These are phyloP conservation scores for Xylaria sp. DNA, from an alignment of 2,329 filamentous ascomycete genomes.

Conservation along the genomic window DNA sequence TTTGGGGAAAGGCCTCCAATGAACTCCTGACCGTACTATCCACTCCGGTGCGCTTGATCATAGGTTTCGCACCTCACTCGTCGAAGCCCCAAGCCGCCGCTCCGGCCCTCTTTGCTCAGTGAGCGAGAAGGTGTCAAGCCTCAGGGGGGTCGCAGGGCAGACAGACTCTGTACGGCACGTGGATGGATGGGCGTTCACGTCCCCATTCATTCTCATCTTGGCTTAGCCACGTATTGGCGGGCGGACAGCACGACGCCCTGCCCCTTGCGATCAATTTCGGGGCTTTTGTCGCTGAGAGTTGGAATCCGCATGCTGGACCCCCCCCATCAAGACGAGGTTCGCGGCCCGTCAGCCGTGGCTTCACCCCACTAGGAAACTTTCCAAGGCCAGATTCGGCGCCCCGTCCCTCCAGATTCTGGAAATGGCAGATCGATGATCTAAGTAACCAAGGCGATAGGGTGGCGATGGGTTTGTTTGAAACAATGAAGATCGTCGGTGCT, in stretches of 20 bases:
- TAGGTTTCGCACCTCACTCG: conserved; percentile 1
- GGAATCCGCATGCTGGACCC: conserved; percentile 7
- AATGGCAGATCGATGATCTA: conserved; percentile 26
- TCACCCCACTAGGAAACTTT: conserved; percentile 25
- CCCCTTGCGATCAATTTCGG: conserved; percentile 21
- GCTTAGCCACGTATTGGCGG: conserved; percentile 24
- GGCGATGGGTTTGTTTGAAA: conserved; percentile 7
- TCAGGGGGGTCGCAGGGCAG: conserved; percentile 9
- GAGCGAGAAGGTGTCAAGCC: not conserved
- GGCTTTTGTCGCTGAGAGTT: conserved; percentile 22
- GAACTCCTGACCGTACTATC: conserved; percentile 26
- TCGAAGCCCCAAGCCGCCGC: conserved; percentile 15
- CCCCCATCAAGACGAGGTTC: conserved; percentile 29
- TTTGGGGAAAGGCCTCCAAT: conserved; percentile 45
- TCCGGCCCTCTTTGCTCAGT: conserved; percentile 13
- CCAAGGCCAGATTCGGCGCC: conserved; percentile 22
- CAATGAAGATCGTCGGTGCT: not conserved
- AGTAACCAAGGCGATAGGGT: conserved; percentile 7
- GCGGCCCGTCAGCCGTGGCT: conserved; percentile 40
- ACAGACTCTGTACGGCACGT: conserved; percentile 5
- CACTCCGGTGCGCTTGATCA: conserved; percentile 33
- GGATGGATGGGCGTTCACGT: conserved; percentile 7
- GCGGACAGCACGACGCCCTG: conserved; percentile 10
- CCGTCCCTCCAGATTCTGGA: conserved; percentile 33
- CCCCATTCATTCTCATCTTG: conserved; percentile 27